Evolutionary conservation across 495 filamentous ascomycete species (phyloP), one percentile per base, ranked within the genome.

Genomic region (Penicillium ochrochloron): DNA sequence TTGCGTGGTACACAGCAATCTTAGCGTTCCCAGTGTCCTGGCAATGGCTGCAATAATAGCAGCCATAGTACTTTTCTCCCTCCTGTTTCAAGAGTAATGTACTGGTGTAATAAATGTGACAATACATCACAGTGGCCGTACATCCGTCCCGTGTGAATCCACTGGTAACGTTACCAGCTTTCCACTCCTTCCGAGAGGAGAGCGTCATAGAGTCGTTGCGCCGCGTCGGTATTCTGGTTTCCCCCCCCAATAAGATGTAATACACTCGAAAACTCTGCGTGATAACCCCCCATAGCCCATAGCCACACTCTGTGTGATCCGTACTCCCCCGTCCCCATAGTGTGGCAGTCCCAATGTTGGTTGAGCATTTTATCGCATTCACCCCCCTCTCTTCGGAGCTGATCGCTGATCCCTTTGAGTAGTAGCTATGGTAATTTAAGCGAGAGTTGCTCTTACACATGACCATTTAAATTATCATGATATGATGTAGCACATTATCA

Each of bases 191-290:
- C 69, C 69, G 66, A 64, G 55, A 60, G 59, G 57, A 60, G 48
- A 60, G 63, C 69, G 69, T 69, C 69, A 71, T 71, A 69, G 69
- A 69, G 61, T 66, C 53, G 35, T 53, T 52, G 17, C 57, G 50
- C 56, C 60, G 54, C 50, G 61, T 63, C 56, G 50, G 60, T 59
- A 57, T 62, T 62, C 27, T 48, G 10, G 27, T 59, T 59, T 44
- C 57, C 57, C 41, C 41, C 27, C 42, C n/a, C 41, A n/a, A 29
- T 21, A 46, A 33, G n/a, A 15, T 46, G 35, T 37, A 23, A 58
- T 46, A 33, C 17, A 46, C 42, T 50, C 41, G 41, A 48, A 31
- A 31, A 46, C 48, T 52, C 48, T 29, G 55, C n/a, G 23, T 42
- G n/a, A 57, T 39, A 39, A 25, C 46, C 50, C 51, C 25, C 25